Conservation (phyloP, 2,329 filamentous ascomycete genomes). For the Colletotrichum eremochloae region DNA sequence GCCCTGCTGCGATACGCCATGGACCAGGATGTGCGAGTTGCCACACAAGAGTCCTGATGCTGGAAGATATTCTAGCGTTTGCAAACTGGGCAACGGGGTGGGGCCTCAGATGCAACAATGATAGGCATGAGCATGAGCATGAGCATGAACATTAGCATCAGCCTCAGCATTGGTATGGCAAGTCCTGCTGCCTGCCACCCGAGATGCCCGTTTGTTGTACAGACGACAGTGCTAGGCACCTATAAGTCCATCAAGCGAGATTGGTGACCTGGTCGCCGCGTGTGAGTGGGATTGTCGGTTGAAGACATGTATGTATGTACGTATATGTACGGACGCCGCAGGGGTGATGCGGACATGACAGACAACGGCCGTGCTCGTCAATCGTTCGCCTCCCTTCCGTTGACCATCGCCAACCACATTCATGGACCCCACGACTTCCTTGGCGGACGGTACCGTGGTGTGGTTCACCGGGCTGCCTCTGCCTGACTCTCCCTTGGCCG, state of each 20-base stretch:
- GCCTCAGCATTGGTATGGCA: constrained; percentile 4
- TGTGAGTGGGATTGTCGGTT: constrained; percentile 20
- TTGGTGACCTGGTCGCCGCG: not conserved
- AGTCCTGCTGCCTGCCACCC: constrained; percentile 9
- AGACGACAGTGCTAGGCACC: not conserved
- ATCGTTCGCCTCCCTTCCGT: not conserved
- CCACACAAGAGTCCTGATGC: not conserved
- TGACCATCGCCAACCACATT: constrained; percentile 1
- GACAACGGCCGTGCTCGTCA: constrained; percentile 23
- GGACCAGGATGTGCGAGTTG: constrained; percentile 14
- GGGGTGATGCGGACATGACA: constrained; percentile 34
- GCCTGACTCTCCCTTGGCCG: constrained; percentile 25
- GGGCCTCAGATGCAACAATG: constrained; percentile 35
- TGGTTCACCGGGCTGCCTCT: constrained; percentile 29
- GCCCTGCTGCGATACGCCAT: constrained; percentile 20
- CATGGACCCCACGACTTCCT: constrained; percentile 12
- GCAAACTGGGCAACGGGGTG: constrained; percentile 21
- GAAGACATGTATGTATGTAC: constrained; percentile 28
- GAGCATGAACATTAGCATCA: constrained; percentile 8
- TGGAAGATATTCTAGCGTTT: not conserved
- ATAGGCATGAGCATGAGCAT: constrained; percentile 11
- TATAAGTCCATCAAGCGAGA: not conserved
- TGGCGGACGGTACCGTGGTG: not conserved
- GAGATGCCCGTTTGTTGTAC: constrained; percentile 10
- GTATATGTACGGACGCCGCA: constrained; percentile 16